These are phyloP conservation scores for Wickerhamomyces mucosus DNA, from an alignment of 805 yeast species.

Conservation along the genomic window DNA sequence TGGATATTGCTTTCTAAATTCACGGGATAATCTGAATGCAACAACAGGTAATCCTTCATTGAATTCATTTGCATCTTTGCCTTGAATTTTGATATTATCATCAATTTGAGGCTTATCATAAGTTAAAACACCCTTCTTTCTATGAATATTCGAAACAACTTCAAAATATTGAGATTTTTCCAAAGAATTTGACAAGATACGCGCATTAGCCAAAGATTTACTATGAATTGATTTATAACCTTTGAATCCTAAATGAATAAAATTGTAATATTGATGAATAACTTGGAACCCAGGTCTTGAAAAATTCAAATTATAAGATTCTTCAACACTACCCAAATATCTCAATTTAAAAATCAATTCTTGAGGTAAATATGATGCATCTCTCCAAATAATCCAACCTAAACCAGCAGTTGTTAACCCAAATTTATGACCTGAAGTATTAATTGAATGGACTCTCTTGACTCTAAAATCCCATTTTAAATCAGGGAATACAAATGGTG, in stretches of 20 bases:
- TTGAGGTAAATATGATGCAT: slow-evolving; percentile 52
- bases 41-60: slow-evolving; percentile 85
- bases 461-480: slow-evolving; percentile 77
- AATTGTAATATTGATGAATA: slow-evolving; percentile 77
- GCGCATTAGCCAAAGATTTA: slow-evolving; percentile 60
- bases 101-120: slow-evolving; percentile 12
- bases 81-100: slow-evolving; percentile 20
- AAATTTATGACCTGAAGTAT: slow-evolving; percentile 88
- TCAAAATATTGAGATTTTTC: slow-evolving; percentile 61
- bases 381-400: slow-evolving; percentile 88
- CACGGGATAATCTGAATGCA: slow-evolving; percentile 64
- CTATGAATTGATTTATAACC: slow-evolving; percentile 64
- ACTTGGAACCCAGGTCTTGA: slow-evolving; percentile 92
- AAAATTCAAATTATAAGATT: slow-evolving; percentile 78
- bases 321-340: slow-evolving; percentile 84
- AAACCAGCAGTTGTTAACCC: slow-evolving; percentile 86
- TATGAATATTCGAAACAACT: slow-evolving; percentile 71
- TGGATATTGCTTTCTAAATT: slow-evolving; percentile 51
- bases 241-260: slow-evolving; percentile 55
- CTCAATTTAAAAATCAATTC: slow-evolving; percentile 67
- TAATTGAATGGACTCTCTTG: slow-evolving; percentile 73
- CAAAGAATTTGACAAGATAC: slow-evolving; percentile 49
- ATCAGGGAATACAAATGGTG: slow-evolving; percentile 74
- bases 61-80: slow-evolving; percentile 35
- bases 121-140: slow-evolving; percentile 32